Base-by-base conservation (phyloP, 768 basidiomycete genomes). In the Amanita exitialis region DNA sequence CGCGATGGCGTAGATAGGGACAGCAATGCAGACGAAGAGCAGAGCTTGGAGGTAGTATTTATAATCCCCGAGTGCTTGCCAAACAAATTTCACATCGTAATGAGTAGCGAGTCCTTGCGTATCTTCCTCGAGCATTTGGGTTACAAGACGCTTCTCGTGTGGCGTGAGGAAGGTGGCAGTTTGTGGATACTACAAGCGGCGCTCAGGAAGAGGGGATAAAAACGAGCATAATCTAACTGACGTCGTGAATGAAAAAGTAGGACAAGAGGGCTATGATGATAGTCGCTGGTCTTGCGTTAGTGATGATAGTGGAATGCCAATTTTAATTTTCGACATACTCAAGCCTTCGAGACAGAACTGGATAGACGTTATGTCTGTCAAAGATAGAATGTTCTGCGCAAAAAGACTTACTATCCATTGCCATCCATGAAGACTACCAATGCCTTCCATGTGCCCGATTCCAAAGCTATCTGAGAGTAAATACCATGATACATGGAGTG, bases 171-270 rank as follows among this genome's bases (percentile, higher is more conserved):
- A 83, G 20, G 63, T 68, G 10, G 80, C 80, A 1, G 79, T 82
- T 55, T 75, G 73, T 21, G 80, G 78, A 60, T 76, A 80, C 75
- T 77, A 53, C 34, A 1, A 20, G 44, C 7, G 20, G 3, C 30
- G 32, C 15, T 20, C 9, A 44, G 30, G 30, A 46, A n/a, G 30
- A 20, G 12, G 10, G 6, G 18, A 20, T 9, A 21, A 20, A 34
- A 20, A 8, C 13, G 6, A 46, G 16, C n/a, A 44, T 32, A 27
- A 25, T 4, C 9, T 6, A 32, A 49, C 72, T 36, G 49, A 76
- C 76, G 60, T 81, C 78, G 53, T 80, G 64, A 66, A 82, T 74
- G 60, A 70, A 69, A 59, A 76, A 80, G 59, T 69, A 80, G 34
- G 75, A 65, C 0, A 64, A 51, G 23, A 64, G 15, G 7, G 74